Percentiles rank a stretch among this genome's conserved stretches.
phyloP scores from a whole-genome alignment of 139 green algal species.

The Haematococcus lacustris region DNA sequence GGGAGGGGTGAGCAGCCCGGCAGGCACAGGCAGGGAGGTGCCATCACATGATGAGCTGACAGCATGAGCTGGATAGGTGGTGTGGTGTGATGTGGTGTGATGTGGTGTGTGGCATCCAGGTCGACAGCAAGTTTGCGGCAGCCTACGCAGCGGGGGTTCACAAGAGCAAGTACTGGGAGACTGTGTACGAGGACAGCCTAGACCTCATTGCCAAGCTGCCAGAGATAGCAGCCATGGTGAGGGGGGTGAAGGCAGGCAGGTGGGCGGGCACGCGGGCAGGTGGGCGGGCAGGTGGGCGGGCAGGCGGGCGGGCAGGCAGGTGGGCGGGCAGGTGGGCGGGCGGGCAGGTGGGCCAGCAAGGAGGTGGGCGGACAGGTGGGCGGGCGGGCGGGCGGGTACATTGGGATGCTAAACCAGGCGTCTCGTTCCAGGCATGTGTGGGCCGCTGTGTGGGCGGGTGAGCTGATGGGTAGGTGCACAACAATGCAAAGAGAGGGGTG shows the following conservation, averaged over 20 bases:
- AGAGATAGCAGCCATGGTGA: slow-evolving; percentile 58
- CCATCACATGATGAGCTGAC: background rate
- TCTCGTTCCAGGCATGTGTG: no score
- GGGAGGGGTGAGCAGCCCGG: background rate
- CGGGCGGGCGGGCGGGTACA: no score
- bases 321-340: no score
- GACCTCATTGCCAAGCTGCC: slow-evolving; percentile 94
- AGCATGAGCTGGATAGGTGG: background rate
- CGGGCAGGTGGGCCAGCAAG: no score
- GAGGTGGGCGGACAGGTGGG: no score
- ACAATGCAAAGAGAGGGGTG: no score
- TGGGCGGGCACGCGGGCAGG: no score
- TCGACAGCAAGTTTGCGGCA: slow-evolving; percentile 71
- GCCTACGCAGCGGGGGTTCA: slow-evolving; percentile 80
- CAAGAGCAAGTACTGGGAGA: slow-evolving; percentile 91
- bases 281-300: no score
- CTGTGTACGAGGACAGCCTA: slow-evolving; percentile 83
- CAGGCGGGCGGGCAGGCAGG: no score
- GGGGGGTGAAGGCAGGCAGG: background rate
- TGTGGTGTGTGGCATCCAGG: slow-evolving; percentile 36
- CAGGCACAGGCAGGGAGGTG: background rate
- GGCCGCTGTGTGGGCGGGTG: no score
- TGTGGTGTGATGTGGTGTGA: background rate
- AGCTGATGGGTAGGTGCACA: no score
- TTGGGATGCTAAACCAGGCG: no score